Evolutionary conservation across 768 basidiomycete genomes (phyloP).

Genomic region (Rickenella mellea): DNA sequence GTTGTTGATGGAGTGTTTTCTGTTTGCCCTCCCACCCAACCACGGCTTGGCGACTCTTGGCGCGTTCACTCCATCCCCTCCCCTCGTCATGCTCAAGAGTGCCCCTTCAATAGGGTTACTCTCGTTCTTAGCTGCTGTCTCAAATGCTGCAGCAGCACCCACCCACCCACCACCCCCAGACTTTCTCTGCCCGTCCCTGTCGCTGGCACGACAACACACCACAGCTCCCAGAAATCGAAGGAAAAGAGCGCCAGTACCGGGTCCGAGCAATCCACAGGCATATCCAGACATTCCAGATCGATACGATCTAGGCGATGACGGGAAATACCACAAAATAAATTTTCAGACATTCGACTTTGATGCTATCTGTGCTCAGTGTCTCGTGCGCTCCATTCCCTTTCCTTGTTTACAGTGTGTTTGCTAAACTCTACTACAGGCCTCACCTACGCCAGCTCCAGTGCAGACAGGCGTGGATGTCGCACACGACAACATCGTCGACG

Average conservation of each 20-base stretch:
- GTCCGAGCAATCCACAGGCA: neutral
- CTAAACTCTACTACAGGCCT: slow-evolving; percentile 8
- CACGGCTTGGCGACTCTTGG: slow-evolving; percentile 26
- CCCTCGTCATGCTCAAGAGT: slow-evolving; percentile 2
- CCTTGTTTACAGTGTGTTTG: slow-evolving; percentile 2
- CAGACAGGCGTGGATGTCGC: neutral
- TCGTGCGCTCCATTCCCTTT: slow-evolving; percentile 2
- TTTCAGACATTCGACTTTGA: slow-evolving; percentile 8
- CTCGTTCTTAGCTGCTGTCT: slow-evolving; percentile 46
- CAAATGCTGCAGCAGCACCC: slow-evolving; percentile 34
- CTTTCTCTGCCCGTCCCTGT: slow-evolving; percentile 45
- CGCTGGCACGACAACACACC: neutral
- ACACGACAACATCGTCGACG: neutral
- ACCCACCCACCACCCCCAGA: slow-evolving; percentile 31
- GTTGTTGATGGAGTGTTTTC: neutral
- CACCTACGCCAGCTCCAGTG: neutral
- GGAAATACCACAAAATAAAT: slow-evolving; percentile 13
- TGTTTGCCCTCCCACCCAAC: slow-evolving; percentile 13
- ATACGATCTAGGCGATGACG: slow-evolving; percentile 12
- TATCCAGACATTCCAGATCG: slow-evolving; percentile 12
- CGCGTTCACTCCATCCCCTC: slow-evolving; percentile 39
- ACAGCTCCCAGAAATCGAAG: neutral
- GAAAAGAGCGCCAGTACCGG: neutral
- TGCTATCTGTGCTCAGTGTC: slow-evolving; percentile 8
- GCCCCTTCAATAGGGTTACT: slow-evolving; percentile 43